phyloP scores from a whole-genome alignment of 164 flowering plant genomes.

The Cinnamomum chago region DNA sequence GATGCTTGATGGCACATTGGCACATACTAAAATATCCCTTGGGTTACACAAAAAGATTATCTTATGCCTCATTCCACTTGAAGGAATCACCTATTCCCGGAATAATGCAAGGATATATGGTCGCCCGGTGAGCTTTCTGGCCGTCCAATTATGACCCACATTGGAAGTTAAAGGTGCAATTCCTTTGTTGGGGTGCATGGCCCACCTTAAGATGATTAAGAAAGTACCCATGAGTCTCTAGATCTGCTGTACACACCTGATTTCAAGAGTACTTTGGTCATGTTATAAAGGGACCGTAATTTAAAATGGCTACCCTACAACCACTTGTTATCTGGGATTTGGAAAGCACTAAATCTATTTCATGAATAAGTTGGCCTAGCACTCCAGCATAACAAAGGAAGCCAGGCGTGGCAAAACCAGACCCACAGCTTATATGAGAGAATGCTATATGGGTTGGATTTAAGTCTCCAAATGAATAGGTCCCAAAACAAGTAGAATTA shows the following conservation, averaged over 20 bases:
- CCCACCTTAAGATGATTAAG: slow-evolving; percentile 7
- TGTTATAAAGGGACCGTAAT: background rate
- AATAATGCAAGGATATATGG: slow-evolving; percentile 17
- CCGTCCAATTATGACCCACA: slow-evolving; percentile 19
- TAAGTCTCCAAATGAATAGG: no score
- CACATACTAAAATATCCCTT: slow-evolving; percentile 66
- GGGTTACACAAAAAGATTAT: slow-evolving; percentile 12
- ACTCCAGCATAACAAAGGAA: no score
- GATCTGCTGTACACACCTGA: background rate
- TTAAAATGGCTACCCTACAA: no score
- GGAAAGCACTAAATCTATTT: no score
- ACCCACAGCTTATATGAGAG: no score
- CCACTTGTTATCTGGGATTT: no score
- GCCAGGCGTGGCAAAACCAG: no score
- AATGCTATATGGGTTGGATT: no score
- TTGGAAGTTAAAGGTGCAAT: slow-evolving; percentile 14
- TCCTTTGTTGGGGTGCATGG: slow-evolving; percentile 21
- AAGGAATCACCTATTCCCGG: slow-evolving; percentile 24
- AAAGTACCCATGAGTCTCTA: background rate
- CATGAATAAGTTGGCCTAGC: no score
- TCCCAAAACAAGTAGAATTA: no score
- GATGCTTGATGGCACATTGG: slow-evolving; percentile 64
- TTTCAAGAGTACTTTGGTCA: slow-evolving; percentile 3
- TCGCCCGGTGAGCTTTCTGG: slow-evolving; percentile 11
- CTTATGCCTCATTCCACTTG: slow-evolving; percentile 24